Conservation (phyloP, 2,329 filamentous ascomycete species). For the Ambrosiella cleistominuta region DNA sequence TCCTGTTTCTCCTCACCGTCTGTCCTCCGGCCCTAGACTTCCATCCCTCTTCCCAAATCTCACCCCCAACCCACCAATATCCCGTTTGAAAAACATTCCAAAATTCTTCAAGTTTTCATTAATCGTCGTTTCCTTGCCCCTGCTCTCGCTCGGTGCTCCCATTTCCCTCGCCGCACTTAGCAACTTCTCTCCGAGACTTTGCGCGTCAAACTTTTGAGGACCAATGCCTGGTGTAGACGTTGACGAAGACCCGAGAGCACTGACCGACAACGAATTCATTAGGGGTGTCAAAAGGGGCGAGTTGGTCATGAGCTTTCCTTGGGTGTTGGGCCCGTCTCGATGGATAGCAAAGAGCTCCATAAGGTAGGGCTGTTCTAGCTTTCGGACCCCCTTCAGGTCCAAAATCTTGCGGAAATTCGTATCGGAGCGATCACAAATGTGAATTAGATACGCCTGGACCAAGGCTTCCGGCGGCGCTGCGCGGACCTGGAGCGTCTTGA, state of each 20-base stretch:
- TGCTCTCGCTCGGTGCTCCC: conserved; percentile 53
- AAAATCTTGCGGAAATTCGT: conserved; percentile 92
- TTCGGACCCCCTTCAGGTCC: conserved; percentile 83
- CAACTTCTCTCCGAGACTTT: conserved; percentile 68
- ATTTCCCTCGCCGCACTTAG: conserved; percentile 80
- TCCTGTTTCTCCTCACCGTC: conserved; percentile 2
- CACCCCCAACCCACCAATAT: conserved; percentile 59
- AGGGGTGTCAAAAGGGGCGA: conserved; percentile 56
- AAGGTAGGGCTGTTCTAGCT: conserved; percentile 63
- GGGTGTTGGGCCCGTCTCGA: conserved; percentile 50
- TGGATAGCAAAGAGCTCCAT: conserved; percentile 71
- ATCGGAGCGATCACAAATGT: conserved; percentile 85
- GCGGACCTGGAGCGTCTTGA: conserved; percentile 92
- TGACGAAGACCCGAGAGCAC: conserved; percentile 18
- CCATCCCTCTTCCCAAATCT: conserved; percentile 50
- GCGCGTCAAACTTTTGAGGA: conserved; percentile 55
- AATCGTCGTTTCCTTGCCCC: conserved; percentile 46
- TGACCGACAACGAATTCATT: conserved; percentile 27
- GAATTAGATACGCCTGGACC: conserved; percentile 92
- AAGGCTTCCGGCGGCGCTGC: conserved; percentile 81
- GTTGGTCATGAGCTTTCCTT: conserved; percentile 51
- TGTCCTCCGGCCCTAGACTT: conserved; percentile 18
- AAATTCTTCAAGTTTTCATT: conserved; percentile 93
- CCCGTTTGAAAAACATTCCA: conserved; percentile 86
- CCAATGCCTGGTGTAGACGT: conserved; percentile 17